Evolutionary conservation across 345 rosid species (phyloP).

Genomic region (Mangifera indica): DNA sequence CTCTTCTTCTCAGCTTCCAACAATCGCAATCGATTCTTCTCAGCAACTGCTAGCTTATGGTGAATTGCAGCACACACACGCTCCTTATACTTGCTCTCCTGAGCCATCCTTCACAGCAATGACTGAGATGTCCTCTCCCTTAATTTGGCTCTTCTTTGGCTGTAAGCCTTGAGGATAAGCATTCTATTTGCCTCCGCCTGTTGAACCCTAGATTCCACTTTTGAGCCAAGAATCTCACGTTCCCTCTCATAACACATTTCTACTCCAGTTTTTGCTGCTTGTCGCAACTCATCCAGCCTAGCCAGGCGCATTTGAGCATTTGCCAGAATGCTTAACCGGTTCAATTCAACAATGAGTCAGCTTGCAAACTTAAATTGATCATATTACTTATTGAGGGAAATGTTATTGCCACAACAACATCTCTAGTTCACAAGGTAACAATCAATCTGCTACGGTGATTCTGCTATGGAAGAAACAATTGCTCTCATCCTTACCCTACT

Average conservation of each 20-base stretch:
- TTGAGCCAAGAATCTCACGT: conserved; percentile 76
- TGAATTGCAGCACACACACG: conserved; percentile 71
- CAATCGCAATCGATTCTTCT: conserved; percentile 82
- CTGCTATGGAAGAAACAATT: not conserved
- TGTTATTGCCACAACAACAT: not conserved
- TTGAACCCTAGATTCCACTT: conserved; percentile 74
- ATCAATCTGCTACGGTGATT: not conserved
- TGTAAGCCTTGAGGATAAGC: conserved; percentile 74
- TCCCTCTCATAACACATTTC: conserved; percentile 74
- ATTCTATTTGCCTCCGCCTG: conserved; percentile 91
- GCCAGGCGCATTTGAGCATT: conserved; percentile 84
- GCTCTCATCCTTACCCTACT: not conserved
- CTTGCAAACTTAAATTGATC: conserved; percentile 5
- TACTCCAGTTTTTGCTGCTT: conserved; percentile 82
- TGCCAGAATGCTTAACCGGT: conserved; percentile 73
- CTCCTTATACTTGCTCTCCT: conserved; percentile 93
- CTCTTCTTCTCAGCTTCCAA: conserved; percentile 87
- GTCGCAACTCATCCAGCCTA: conserved; percentile 81
- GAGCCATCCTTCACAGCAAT: conserved; percentile 65
- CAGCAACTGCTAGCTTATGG: conserved; percentile 90
- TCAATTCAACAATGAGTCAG: conserved; percentile 4
- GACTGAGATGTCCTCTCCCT: conserved; percentile 89
- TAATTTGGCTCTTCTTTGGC: conserved; percentile 64
- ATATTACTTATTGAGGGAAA: not conserved
- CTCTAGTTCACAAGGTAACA: not conserved